phyloP scores from a whole-genome alignment of 345 rosid genomes.

The Salix caprea region DNA sequence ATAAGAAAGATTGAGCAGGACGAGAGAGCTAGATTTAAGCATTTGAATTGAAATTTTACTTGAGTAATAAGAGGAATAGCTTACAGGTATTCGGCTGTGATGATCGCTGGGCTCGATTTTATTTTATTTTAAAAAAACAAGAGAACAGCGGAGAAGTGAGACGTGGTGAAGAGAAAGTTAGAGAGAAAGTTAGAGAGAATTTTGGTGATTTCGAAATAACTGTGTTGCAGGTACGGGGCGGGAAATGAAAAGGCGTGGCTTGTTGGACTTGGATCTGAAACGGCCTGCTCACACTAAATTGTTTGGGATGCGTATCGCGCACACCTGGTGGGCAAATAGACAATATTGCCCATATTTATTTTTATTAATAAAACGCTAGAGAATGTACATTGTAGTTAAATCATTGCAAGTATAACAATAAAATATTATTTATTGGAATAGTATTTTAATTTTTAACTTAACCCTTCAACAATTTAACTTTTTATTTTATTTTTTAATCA shows the following conservation, averaged over 20 bases:
- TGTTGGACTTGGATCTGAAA: not conserved
- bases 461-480: too few species aligned
- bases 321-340: not conserved
- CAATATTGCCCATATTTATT: not conserved
- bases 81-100: not conserved
- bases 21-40: not conserved
- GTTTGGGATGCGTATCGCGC: not conserved
- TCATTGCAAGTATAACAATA: too few species aligned
- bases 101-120: not conserved
- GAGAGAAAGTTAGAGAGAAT: not conserved
- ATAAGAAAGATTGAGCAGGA: not conserved
- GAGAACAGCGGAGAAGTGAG: not conserved
- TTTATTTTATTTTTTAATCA: too few species aligned
- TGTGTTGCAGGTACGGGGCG: not conserved
- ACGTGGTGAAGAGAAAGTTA: too few species aligned
- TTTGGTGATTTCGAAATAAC: not conserved
- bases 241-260: not conserved
- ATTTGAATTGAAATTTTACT: not conserved
- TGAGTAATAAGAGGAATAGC: not conserved
- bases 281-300: not conserved
- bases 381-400: too few species aligned
- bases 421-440: too few species aligned
- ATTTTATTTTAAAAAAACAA: not conserved
- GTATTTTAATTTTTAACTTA: too few species aligned
- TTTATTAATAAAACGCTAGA: too few species aligned